Conservation (phyloP, 495 filamentous ascomycete species). For the Neohortaea acidophila region DNA sequence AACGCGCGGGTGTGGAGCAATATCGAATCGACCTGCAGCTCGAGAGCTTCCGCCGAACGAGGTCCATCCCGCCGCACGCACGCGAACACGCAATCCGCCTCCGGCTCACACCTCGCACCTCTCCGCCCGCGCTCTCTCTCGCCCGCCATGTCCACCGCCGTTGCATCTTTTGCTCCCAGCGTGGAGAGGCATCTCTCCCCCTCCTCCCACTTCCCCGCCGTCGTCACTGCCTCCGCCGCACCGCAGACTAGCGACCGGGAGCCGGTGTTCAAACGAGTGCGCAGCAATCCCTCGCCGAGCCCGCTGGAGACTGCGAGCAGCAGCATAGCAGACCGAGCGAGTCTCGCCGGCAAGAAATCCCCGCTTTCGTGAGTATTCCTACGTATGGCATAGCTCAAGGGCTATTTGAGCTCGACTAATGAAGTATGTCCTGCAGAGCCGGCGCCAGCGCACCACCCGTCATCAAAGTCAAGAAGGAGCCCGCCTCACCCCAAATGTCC, state of each 20-base stretch:
- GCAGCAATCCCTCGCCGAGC: constrained; percentile 13
- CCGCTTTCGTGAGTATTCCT: constrained; percentile 9
- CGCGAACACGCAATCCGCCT: too few relatives aligned
- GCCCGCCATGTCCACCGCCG: constrained; percentile 10
- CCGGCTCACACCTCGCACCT: too few relatives aligned
- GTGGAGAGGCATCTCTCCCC: constrained; percentile 3
- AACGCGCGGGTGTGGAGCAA: too few relatives aligned
- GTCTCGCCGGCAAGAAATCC: constrained; percentile 6
- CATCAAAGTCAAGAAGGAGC: constrained; percentile 93
- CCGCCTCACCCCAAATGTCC: constrained; percentile 63
- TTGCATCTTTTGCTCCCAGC: constrained; percentile 7
- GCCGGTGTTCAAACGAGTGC: constrained; percentile 14
- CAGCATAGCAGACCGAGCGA: background rate
- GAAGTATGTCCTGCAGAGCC: constrained; percentile 23
- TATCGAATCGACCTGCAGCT: too few relatives aligned
- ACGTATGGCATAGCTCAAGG: too few relatives aligned
- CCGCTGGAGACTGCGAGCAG: background rate
- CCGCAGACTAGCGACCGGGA: too few relatives aligned
- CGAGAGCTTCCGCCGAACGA: too few relatives aligned
- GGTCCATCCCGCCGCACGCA: too few relatives aligned
- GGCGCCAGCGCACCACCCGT: constrained; percentile 41
- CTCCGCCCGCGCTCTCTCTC: too few relatives aligned
- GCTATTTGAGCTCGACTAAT: too few relatives aligned
- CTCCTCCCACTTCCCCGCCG: background rate
- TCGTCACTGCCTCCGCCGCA: background rate